Conservation (phyloP, 352 stramenopile species). For the Pythium utonaiense region DNA sequence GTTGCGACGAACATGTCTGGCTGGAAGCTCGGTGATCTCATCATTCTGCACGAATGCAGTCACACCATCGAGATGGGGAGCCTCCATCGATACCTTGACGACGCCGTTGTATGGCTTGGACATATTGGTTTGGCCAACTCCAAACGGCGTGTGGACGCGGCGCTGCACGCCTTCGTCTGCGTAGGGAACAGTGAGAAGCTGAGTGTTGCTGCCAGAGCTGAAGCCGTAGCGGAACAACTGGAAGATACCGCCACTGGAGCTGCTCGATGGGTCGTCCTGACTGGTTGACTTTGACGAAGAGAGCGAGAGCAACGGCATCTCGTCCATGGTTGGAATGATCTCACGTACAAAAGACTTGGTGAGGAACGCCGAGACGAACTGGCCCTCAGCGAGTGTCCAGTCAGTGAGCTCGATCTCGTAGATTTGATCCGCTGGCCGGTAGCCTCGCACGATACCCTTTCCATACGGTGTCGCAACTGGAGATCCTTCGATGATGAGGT, state of each 20-base stretch:
- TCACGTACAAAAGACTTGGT: conserved; percentile 38
- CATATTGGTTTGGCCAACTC: conserved; percentile 49
- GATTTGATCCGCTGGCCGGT: conserved; percentile 38
- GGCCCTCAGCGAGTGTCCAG: conserved; percentile 35
- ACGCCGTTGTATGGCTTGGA: conserved; percentile 39
- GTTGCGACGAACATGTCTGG: conserved; percentile 42
- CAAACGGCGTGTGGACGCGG: conserved; percentile 56
- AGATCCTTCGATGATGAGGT: conserved; percentile 27
- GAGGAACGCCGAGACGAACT: conserved; percentile 52
- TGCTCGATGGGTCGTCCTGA: conserved; percentile 14
- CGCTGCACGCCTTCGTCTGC: conserved; percentile 39
- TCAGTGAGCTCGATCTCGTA: conserved; percentile 53
- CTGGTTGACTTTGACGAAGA: conserved; percentile 5
- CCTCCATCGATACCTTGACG: conserved; percentile 45
- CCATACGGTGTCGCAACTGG: conserved; percentile 56
- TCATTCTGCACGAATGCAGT: conserved; percentile 51
- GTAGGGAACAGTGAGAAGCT: conserved; percentile 27
- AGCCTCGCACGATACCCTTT: conserved; percentile 49
- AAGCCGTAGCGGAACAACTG: conserved; percentile 67
- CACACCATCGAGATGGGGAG: conserved; percentile 37
- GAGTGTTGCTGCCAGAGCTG: conserved; percentile 4
- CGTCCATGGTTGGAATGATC: conserved; percentile 27
- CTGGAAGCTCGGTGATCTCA: conserved; percentile 32
- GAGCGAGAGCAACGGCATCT: conserved; percentile 36
- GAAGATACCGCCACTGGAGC: conserved; percentile 54